Conservation (phyloP, 192 early-diverging fungal species). For the Glomus cerebriforme region DNA sequence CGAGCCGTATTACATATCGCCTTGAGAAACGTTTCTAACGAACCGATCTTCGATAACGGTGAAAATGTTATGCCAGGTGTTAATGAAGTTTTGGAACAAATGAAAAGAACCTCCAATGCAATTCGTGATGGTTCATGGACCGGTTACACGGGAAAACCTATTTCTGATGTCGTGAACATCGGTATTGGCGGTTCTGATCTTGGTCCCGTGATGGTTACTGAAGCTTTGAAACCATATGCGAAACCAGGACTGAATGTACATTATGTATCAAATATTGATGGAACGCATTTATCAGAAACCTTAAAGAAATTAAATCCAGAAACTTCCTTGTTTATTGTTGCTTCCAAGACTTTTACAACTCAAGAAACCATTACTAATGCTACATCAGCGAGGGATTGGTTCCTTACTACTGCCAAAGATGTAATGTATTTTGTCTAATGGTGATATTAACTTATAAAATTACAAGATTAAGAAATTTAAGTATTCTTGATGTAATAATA, state of each 20-base stretch:
- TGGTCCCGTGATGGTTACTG: constrained; percentile 86
- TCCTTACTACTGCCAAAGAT: constrained; percentile 82
- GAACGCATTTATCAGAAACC: constrained; percentile 94
- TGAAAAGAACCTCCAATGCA: constrained; percentile 77
- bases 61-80: constrained; percentile 76
- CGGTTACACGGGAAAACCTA: constrained; percentile 84
- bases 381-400: constrained; percentile 91
- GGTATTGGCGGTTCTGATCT: too few relatives aligned
- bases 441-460: too few relatives aligned
- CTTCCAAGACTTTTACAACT: constrained; percentile 98
- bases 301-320: constrained; percentile 57
- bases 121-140: constrained; percentile 93
- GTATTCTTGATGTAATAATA: too few relatives aligned
- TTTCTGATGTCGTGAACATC: too few relatives aligned
- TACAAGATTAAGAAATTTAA: too few relatives aligned
- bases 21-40: constrained; percentile 84
- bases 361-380: constrained; percentile 99
- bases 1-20: constrained; percentile 96
- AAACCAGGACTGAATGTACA: constrained; percentile 79
- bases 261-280: constrained; percentile 98
- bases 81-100: constrained; percentile 91
- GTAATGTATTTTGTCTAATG: constrained; percentile 38
- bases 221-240: constrained; percentile 94
- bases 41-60: constrained; percentile 88
- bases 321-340: constrained; percentile 85